Conservation (phyloP, 1,139 yeast genomes). For the Arxiozyma slooffiae region DNA sequence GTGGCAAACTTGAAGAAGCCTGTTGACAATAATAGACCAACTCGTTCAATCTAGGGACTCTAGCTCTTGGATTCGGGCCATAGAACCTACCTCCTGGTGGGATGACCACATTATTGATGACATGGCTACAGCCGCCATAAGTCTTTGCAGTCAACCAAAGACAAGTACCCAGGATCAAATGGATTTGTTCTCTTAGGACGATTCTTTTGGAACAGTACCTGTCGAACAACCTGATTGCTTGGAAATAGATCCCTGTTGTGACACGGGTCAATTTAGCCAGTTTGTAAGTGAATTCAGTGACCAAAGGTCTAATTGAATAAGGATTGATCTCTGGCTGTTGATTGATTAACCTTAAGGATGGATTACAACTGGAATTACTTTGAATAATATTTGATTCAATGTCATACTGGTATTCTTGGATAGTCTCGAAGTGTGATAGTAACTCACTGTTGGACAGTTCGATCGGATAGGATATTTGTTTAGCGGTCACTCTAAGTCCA, state of each 20-base stretch:
- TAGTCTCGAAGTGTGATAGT: conserved; percentile 36
- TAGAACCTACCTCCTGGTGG: conserved; percentile 49
- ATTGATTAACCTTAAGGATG: conserved; percentile 45
- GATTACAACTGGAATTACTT: conserved; percentile 34
- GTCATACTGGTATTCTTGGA: conserved; percentile 47
- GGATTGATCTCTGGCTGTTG: conserved; percentile 59
- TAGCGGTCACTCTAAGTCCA: conserved; percentile 33
- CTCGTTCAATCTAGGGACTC: conserved; percentile 56
- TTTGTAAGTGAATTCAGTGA: conserved; percentile 50
- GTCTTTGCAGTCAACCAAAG: conserved; percentile 57
- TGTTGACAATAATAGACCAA: conserved; percentile 48
- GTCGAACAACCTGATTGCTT: conserved; percentile 51
- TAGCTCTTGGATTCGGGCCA: conserved; percentile 58
- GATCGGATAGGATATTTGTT: conserved; percentile 38
- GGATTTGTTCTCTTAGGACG: conserved; percentile 52
- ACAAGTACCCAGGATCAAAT: conserved; percentile 55
- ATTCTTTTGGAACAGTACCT: conserved; percentile 58
- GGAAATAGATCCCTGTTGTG: conserved; percentile 49
- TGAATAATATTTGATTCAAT: conserved; percentile 37
- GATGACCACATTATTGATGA: conserved; percentile 41
- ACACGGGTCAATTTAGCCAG: conserved; percentile 51
- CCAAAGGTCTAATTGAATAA: conserved; percentile 38
- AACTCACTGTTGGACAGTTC: conserved; percentile 44
- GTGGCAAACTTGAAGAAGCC: background rate
- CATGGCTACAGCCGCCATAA: conserved; percentile 63